Conservation (phyloP, 1,139 yeast genomes). For the Yamadazyma atlantica region DNA sequence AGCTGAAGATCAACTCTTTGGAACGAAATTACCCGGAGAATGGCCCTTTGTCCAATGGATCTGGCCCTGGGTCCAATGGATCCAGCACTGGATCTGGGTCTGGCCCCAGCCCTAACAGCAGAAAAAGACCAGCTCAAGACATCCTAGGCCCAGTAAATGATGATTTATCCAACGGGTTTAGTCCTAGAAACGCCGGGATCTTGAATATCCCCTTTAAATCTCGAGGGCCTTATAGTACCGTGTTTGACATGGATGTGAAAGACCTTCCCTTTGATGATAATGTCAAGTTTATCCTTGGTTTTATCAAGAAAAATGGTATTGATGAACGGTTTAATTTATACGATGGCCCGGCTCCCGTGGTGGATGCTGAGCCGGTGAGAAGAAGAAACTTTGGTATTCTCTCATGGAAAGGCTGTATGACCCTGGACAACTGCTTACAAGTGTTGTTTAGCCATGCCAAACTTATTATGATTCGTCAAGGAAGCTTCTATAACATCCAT, state of each 20-base stretch:
- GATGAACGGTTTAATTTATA: conserved; percentile 7
- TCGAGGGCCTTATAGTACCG: too few species aligned
- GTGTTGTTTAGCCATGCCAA: conserved; percentile 3
- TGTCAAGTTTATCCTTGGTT: neutral
- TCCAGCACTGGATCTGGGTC: too few species aligned
- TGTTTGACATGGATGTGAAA: neutral
- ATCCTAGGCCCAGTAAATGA: too few species aligned
- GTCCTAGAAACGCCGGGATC: too few species aligned
- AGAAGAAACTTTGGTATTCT: conserved; percentile 35
- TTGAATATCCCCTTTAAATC: too few species aligned
- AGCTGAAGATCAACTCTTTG: conserved; percentile 4
- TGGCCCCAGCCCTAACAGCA: too few species aligned
- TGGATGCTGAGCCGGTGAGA: conserved; percentile 9
- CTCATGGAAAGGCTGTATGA: conserved; percentile 33
- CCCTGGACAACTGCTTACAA: conserved; percentile 20
- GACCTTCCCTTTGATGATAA: neutral
- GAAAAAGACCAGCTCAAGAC: too few species aligned
- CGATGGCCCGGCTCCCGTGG: conserved; percentile 1
- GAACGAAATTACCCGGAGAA: neutral
- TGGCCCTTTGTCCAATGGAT: neutral
- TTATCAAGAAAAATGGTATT: conserved; percentile 6
- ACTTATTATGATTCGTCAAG: too few species aligned
- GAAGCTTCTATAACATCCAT: neutral
- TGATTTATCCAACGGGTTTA: too few species aligned
- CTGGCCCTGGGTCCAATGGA: too few species aligned